Conservation (phyloP, 495 filamentous ascomycete genomes). For the Tricharina praecox region DNA sequence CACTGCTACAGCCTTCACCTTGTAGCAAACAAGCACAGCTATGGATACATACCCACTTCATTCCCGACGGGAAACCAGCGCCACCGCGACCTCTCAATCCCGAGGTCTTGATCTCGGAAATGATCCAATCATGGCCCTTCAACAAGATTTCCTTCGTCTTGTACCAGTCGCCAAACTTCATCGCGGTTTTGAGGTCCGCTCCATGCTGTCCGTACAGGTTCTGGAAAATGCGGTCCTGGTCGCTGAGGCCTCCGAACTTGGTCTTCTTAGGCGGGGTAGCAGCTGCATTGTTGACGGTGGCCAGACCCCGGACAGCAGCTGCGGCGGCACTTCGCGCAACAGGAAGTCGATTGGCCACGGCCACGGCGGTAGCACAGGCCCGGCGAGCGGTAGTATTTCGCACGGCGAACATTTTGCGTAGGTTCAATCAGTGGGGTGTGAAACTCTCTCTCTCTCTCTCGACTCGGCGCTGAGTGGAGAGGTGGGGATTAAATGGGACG, state of each 20-base stretch:
- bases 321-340: not conserved
- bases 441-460: not conserved
- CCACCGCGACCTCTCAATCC: constrained; percentile 90
- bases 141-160: constrained; percentile 95
- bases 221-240: constrained; percentile 97
- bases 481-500: no score
- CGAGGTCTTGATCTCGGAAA: constrained; percentile 87
- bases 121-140: constrained; percentile 98
- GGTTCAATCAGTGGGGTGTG: no score
- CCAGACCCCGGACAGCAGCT: constrained; percentile 41
- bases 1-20: no score
- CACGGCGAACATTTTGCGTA: constrained; percentile 8
- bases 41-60: constrained; percentile 74
- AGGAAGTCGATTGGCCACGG: constrained; percentile 1
- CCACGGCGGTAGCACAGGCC: no score
- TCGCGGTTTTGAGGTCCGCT: constrained; percentile 76
- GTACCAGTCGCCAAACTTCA: constrained; percentile 98
- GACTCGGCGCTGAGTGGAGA: constrained; percentile 7
- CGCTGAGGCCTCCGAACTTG: constrained; percentile 66
- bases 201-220: constrained; percentile 92
- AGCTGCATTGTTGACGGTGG: constrained; percentile 77
- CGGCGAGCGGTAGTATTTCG: constrained; percentile 2
- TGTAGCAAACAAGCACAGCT: no score
- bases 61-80: constrained; percentile 89
- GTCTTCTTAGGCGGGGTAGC: constrained; percentile 47